These are phyloP conservation scores for Mucor irregularis DNA, from an alignment of 371 early-diverging fungal genomes.

Conservation along the genomic window DNA sequence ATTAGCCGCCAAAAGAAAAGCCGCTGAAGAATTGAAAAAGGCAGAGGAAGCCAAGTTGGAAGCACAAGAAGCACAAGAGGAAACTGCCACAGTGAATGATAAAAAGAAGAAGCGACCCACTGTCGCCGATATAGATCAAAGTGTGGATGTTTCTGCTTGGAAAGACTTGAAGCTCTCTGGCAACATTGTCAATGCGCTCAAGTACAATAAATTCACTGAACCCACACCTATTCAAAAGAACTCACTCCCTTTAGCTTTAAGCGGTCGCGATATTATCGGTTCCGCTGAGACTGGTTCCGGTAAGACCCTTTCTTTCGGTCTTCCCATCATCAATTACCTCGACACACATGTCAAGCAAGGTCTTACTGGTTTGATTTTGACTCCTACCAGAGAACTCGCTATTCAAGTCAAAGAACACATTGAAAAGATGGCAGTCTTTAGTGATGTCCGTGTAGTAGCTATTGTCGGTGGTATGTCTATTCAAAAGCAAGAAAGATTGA, in stretches of 20 bases:
- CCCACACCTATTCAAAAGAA: slow-evolving; percentile 97
- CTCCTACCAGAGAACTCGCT: slow-evolving; percentile 94
- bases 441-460: slow-evolving; percentile 57
- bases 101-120: slow-evolving; percentile 26
- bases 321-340: slow-evolving; percentile 80
- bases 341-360: slow-evolving; percentile 39
- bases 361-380: slow-evolving; percentile 64
- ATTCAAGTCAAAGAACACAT: slow-evolving; percentile 86
- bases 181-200: slow-evolving; percentile 65
- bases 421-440: slow-evolving; percentile 59
- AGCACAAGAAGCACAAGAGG: slow-evolving; percentile 13
- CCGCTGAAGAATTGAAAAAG: slow-evolving; percentile 16
- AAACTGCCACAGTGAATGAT: neutral
- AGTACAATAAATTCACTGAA: slow-evolving; percentile 65
- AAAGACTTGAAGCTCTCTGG: slow-evolving; percentile 48
- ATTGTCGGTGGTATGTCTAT: slow-evolving; percentile 95
- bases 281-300: slow-evolving; percentile 98
- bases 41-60: slow-evolving; percentile 23
- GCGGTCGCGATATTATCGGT: slow-evolving; percentile 92
- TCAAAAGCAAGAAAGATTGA: slow-evolving; percentile 84
- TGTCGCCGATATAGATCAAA: slow-evolving; percentile 43
- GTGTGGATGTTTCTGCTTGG: slow-evolving; percentile 66
- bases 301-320: slow-evolving; percentile 91
- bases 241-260: slow-evolving; percentile 72
- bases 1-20: slow-evolving; percentile 26